These are phyloP conservation scores for Naegleria lovaniensis DNA, from an alignment of 208 protist species.

Conservation along the genomic window DNA sequence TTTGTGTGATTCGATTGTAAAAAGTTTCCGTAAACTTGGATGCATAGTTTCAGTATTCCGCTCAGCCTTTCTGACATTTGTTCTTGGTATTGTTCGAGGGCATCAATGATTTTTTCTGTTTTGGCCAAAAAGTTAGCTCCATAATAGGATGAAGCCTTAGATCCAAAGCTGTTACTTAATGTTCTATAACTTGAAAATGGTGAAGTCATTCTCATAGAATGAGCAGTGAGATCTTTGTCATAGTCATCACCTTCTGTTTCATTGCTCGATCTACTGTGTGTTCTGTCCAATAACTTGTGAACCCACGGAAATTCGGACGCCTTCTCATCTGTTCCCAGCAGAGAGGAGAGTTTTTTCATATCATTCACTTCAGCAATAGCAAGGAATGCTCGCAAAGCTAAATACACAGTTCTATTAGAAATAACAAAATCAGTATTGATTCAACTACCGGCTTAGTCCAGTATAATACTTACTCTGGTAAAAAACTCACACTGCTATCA, in stretches of 20 bases:
- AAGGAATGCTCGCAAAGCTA: not conserved
- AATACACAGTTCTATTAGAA: not conserved
- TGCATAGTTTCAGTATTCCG: not conserved
- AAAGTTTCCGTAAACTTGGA: not conserved
- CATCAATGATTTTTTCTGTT: not conserved
- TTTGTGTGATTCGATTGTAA: not conserved
- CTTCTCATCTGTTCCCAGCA: not conserved
- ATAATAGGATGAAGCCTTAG: not conserved
- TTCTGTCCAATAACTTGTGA: not conserved
- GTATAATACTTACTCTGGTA: not conserved
- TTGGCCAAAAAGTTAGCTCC: not conserved
- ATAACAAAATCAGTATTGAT: no score
- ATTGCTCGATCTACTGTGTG: not conserved
- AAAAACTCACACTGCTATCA: not conserved
- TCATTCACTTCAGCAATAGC: slow-evolving; percentile 8
- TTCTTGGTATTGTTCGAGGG: not conserved
- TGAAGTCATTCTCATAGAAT: not conserved
- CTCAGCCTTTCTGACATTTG: not conserved
- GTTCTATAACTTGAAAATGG: slow-evolving; percentile 14
- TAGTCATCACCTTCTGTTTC: not conserved
- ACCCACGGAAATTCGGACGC: not conserved
- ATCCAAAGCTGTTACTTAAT: not conserved
- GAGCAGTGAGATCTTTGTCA: not conserved
- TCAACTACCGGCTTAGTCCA: no score
- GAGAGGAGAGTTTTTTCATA: not conserved